Evolutionary conservation across 192 early-diverging fungal genomes (phyloP), one percentile per base, ranked within the genome.

Genomic region (Gryganskiella cystojenkinii): DNA sequence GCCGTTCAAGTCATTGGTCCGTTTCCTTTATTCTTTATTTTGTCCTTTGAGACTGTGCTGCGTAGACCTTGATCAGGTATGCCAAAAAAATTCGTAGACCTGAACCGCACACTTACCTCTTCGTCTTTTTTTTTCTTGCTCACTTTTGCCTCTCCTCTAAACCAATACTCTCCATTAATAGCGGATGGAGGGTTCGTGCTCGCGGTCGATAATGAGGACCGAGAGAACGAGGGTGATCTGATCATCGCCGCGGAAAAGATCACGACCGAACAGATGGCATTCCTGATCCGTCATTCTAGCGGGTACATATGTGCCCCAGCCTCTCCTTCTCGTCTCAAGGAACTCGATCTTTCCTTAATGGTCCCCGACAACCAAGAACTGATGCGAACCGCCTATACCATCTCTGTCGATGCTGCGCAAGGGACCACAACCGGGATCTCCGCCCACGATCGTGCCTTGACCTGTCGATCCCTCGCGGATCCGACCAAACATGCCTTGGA

Each of bases 181-280:
- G 94, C 90, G 33, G 84, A 79, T 57, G 96, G 93, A 62, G 88
- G 95, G 62, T 93, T 95, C 64, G 81, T 99, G 6, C 79, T 99
- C 28, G 98, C 93, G 0, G 94, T 98, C 67, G 98, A 99, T 79
- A 93, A 98, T 71, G 97, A 99, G 70, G 96, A 98, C 69, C 93
- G 97, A 11, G 98, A 99, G 83, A 99, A 99, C 81, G 98, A 99
- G 72, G 98, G 98, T 37, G 98, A 99, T 80, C 82, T 99, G 57
- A 95, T 99, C 62, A 95, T 98, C 67, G 95, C 98, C 0, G 98
- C 92, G 1, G 91, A 99, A 79, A 92, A 95, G 79, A 79, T 94
- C 14, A 98, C 95, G 1, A 90, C 92, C 0, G 95, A 95, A 71
- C 92, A 96, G 73, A 90, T 96, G 83, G 97, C 97, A 0, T 99